A percentile compares a stretch with the other conserved stretches of the same genome.
These are phyloP conservation scores for Cucumis cinereus DNA, from an alignment of 306 rosid species.

Conservation along the genomic window DNA sequence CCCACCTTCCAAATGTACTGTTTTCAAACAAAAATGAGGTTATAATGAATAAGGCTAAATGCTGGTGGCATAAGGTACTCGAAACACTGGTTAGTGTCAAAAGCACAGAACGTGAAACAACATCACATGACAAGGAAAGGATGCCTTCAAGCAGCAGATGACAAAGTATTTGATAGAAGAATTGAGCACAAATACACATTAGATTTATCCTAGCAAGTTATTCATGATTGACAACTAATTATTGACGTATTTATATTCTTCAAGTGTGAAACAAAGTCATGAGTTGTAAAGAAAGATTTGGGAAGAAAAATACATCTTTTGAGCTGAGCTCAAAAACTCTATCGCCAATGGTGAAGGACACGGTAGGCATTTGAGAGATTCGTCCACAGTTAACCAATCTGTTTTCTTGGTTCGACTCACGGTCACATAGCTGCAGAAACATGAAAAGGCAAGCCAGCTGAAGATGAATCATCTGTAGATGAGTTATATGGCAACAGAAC, in stretches of 20 bases:
- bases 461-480: constrained; percentile 1
- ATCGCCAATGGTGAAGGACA: constrained; percentile 79
- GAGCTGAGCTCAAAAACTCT: constrained; percentile 45
- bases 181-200: background rate
- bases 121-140: background rate
- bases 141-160: background rate
- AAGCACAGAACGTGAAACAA: background rate
- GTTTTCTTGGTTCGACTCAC: constrained; percentile 57
- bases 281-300: background rate
- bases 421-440: constrained; percentile 65
- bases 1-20: constrained; percentile 79
- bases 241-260: background rate
- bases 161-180: too few relatives aligned
- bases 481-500: background rate
- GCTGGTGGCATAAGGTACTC: background rate
- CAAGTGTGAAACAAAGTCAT: background rate
- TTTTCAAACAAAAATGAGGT: constrained; percentile 7
- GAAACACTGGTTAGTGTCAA: background rate
- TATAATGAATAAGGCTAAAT: background rate
- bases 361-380: constrained; percentile 53
- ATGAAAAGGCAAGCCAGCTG: constrained; percentile 15
- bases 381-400: constrained; percentile 55
- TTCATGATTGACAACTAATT: background rate
- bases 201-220: background rate
- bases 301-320: constrained; percentile 42